These are phyloP conservation scores for Talaromyces marneffei DNA, from an alignment of 2,329 filamentous ascomycete genomes.

Conservation along the genomic window DNA sequence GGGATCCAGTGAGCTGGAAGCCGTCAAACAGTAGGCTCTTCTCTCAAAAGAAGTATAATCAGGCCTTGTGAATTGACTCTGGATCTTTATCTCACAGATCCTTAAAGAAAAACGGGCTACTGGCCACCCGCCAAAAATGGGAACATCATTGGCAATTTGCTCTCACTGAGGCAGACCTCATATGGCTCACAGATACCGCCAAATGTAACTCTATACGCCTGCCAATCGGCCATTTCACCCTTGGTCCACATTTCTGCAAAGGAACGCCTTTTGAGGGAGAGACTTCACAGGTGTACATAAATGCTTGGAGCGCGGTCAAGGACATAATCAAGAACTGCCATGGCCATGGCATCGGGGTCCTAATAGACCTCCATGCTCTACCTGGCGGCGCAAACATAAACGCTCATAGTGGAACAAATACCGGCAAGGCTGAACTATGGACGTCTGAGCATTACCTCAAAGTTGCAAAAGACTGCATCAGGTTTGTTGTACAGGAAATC, in stretches of 20 bases:
- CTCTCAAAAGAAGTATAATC: background rate
- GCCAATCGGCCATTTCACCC: slow-evolving; percentile 55
- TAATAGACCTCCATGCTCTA: slow-evolving; percentile 56
- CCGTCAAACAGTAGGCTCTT: slow-evolving; percentile 34
- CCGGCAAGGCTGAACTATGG: slow-evolving; percentile 50
- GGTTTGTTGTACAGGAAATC: slow-evolving; percentile 48
- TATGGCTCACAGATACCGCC: slow-evolving; percentile 48
- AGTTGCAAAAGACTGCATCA: slow-evolving; percentile 43
- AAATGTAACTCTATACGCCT: slow-evolving; percentile 55
- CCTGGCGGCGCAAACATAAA: slow-evolving; percentile 54
- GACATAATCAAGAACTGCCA: slow-evolving; percentile 43
- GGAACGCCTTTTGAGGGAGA: slow-evolving; percentile 48
- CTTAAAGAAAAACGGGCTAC: slow-evolving; percentile 44
- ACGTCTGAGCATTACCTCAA: slow-evolving; percentile 37
- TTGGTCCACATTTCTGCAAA: slow-evolving; percentile 47
- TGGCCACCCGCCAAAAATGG: slow-evolving; percentile 46
- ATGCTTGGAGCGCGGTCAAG: slow-evolving; percentile 50
- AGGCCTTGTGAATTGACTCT: background rate
- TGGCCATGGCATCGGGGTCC: slow-evolving; percentile 47
- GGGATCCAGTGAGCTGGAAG: slow-evolving; percentile 48
- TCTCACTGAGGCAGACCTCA: slow-evolving; percentile 47
- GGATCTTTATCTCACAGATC: slow-evolving; percentile 24
- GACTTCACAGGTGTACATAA: slow-evolving; percentile 45
- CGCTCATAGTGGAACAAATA: slow-evolving; percentile 53
- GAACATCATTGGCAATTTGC: slow-evolving; percentile 50